Evolutionary conservation across 1,284 basidiomycete genomes (phyloP), one percentile per base, ranked within the genome.

Genomic region (Porogramme epimiltina): DNA sequence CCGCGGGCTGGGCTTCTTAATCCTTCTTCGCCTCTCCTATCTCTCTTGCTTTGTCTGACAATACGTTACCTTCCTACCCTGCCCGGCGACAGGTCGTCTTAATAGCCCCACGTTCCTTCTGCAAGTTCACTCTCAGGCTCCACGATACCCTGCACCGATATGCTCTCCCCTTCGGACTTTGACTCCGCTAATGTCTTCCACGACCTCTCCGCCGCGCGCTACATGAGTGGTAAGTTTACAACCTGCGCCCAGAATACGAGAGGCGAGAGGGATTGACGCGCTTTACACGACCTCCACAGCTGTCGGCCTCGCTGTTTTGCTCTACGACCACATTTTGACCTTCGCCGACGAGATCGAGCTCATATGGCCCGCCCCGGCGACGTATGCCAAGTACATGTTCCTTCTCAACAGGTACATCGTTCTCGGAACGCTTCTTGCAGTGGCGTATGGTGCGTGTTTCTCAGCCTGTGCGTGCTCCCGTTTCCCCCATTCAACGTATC

Each of bases 261-360:
- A 31, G 28, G 28, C 28, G 28, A 31, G 6, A 13, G 28, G 6
- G 28, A 6, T 8, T 6, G 28, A 31, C 6, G 28, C 8, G 28
- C 28, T 6, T 6, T 31, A 31, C 8, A 13, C 8, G 28, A 31
- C 8, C 13, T 31, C 10, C 25, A 4, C 33, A 70, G 69, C 62
- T 9, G 61, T 54, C 20, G 68, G 66, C 28, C 51, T 68, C 37
- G 54, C 59, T 3, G 47, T 77, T 33, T 62, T 80, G n/a, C 55
- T 81, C 25, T 81, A 78, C 60, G 77, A 81, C 54, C 76, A 81
- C 52, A 40, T 74, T 23, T 61, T 81, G 40, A 75, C 77, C 0
- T 65, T 81, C 19, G 62, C 65, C 18, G 74, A 77, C 25, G 79
- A 81, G 62, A 68, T 79, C 16, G 54, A 68, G 47, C 62, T 74